Evolutionary conservation across 805 yeast genomes (phyloP), one percentile per base, ranked within the genome.

Genomic region (Yarrowia deformans): DNA sequence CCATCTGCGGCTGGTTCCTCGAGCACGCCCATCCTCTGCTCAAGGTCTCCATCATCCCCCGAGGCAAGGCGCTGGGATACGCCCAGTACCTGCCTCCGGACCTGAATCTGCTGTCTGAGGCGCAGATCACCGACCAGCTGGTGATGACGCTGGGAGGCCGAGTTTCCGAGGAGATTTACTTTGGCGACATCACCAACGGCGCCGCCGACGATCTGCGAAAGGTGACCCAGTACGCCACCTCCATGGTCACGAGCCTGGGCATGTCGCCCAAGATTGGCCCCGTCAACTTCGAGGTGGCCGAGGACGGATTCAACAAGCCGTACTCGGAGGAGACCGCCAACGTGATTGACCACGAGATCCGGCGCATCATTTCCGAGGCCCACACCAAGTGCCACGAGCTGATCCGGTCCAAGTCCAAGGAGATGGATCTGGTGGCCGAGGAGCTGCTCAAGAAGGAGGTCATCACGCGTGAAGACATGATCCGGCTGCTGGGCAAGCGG

Each of bases 41-140:
- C 70, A 95, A 95, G 82, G 99, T 95, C 19, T 91, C 98, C 16
- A 95, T 96, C 74, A 91, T 95, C 71, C 99, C 99, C 49, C 86
- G 98, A 75, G 98, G 98, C 16, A 95, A 90, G 79, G 97, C 98
- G 2, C 83, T 95, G 67, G 99, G 99, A 29, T 95, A 96, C 78
- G 99, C 99, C 1, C 97, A 95, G 78, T 96, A 94, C 77, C 84
- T 96, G 72, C 99, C 99, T 2, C 92, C 94, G 64, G 99, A 95
- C 77, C 88, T 89, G 70, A 93, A 91, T 75, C 82, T 95, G 75
- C 82, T 91, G 73, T 86, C 89, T 39, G 88, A 88, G 70, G 84
- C 87, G 72, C 97, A 95, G 79, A 85, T 93, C 71, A 83, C 83
- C 72, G 97, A 95, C 78, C 85, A 97, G 72, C 93, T 95, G 97